phyloP scores from a whole-genome alignment of 2,329 filamentous ascomycete species.

The Pseudogymnoascus sp. region DNA sequence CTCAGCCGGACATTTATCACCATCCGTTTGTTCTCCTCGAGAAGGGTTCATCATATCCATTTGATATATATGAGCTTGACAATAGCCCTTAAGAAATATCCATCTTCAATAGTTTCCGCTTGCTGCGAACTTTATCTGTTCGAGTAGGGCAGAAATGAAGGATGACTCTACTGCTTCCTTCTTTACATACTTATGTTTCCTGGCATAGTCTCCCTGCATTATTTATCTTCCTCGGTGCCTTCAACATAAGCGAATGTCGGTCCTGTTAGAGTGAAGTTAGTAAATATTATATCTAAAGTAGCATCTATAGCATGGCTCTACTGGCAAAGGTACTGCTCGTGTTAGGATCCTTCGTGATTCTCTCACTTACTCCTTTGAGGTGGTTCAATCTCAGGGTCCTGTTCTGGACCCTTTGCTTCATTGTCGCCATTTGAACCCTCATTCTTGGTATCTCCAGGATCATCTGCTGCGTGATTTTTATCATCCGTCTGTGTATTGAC shows the following conservation, averaged over 20 bases:
- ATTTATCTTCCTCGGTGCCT: neutral
- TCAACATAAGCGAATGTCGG: neutral
- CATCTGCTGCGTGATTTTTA: neutral
- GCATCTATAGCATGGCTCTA: neutral
- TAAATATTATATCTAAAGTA: neutral
- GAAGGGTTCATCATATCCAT: neutral
- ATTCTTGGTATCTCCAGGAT: neutral
- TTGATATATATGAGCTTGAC: neutral
- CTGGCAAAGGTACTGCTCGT: neutral
- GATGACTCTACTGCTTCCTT: neutral
- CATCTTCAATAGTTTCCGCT: too few species aligned
- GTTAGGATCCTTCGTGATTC: neutral
- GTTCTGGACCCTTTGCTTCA: neutral
- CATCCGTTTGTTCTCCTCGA: slow-evolving; percentile 4
- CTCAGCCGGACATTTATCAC: slow-evolving; percentile 2
- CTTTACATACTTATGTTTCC: neutral
- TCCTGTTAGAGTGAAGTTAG: neutral
- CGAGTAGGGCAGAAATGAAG: too few species aligned
- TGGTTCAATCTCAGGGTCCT: neutral
- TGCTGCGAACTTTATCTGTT: too few species aligned
- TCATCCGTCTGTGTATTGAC: neutral
- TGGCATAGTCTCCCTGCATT: neutral
- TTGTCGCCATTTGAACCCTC: neutral
- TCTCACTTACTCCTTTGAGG: neutral
- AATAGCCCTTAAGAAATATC: neutral